phyloP scores from a whole-genome alignment of 768 basidiomycete genomes.

The Coprinopsis strossmayeri region DNA sequence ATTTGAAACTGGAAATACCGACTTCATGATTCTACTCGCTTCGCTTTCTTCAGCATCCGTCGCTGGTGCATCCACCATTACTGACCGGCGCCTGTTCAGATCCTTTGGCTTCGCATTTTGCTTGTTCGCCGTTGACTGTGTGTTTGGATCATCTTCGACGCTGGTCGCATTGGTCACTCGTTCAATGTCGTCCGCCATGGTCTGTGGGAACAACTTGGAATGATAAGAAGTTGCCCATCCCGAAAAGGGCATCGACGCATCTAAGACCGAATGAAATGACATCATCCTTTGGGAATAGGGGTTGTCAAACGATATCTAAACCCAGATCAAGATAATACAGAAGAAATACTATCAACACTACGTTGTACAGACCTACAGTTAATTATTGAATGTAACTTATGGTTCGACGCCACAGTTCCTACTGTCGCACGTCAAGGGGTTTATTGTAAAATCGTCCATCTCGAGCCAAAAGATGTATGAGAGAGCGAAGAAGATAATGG shows the following conservation, averaged over 20 bases:
- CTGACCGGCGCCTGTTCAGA: background rate
- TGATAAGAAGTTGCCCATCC: no score
- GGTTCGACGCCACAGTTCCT: background rate
- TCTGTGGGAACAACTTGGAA: no score
- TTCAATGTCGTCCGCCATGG: background rate
- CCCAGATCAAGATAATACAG: background rate
- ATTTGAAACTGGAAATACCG: background rate
- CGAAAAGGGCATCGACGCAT: no score
- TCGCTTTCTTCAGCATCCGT: background rate
- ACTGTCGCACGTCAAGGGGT: background rate
- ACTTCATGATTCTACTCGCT: background rate
- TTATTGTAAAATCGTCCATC: slow-evolving; percentile 1
- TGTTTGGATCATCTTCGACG: background rate
- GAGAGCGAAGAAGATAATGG: background rate
- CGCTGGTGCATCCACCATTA: slow-evolving; percentile 1
- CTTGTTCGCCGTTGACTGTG: background rate
- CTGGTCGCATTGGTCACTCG: background rate
- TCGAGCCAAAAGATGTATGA: background rate
- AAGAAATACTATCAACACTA: background rate
- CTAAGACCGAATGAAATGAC: no score
- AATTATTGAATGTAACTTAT: background rate
- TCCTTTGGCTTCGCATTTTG: background rate
- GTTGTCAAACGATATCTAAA: no score
- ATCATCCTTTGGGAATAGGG: no score
- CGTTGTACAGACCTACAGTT: background rate